phyloP scores from a whole-genome alignment of 2,329 filamentous ascomycete genomes.

The Didymosphaeria variabile region DNA sequence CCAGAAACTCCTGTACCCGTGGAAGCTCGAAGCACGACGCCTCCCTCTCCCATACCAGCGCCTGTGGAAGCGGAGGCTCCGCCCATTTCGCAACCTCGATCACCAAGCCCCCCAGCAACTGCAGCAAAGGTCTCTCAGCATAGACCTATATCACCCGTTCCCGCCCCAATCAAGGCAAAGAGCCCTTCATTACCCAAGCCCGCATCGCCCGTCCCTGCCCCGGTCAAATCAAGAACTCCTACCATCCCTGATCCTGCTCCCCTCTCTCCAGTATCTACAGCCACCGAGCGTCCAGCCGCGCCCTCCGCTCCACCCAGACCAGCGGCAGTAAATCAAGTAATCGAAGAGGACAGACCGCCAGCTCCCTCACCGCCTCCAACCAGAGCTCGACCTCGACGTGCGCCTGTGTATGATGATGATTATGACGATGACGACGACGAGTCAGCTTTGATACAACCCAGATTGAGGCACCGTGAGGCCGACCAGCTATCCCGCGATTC shows the following conservation, averaged over 20 bases:
- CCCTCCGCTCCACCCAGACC: slow-evolving; percentile 34
- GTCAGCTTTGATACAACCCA: slow-evolving; percentile 39
- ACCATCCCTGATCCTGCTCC: slow-evolving; percentile 27
- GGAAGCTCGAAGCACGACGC: slow-evolving; percentile 2
- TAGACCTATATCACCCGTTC: neutral
- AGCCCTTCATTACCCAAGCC: neutral
- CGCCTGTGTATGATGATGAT: slow-evolving; percentile 43
- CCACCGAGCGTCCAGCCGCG: slow-evolving; percentile 27
- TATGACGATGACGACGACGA: slow-evolving; percentile 42
- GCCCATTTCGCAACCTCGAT: neutral
- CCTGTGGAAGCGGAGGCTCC: neutral
- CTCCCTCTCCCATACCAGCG: neutral
- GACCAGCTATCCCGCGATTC: slow-evolving; percentile 37
- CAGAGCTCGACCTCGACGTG: slow-evolving; percentile 39
- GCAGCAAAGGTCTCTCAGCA: slow-evolving; percentile 8
- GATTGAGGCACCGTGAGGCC: slow-evolving; percentile 34
- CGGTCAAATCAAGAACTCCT: slow-evolving; percentile 26
- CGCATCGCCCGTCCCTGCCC: slow-evolving; percentile 13
- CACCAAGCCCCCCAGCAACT: neutral
- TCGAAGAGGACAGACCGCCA: slow-evolving; percentile 45
- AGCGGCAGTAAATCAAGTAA: slow-evolving; percentile 26
- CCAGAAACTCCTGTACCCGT: slow-evolving; percentile 15
- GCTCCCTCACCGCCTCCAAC: slow-evolving; percentile 46
- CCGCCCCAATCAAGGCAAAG: neutral
- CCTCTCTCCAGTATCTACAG: slow-evolving; percentile 32